A percentile compares a stretch with the other conserved stretches of the same genome.
Evolutionary conservation across 768 basidiomycete species (phyloP).

Genomic region (Tricholoma flavovirens): DNA sequence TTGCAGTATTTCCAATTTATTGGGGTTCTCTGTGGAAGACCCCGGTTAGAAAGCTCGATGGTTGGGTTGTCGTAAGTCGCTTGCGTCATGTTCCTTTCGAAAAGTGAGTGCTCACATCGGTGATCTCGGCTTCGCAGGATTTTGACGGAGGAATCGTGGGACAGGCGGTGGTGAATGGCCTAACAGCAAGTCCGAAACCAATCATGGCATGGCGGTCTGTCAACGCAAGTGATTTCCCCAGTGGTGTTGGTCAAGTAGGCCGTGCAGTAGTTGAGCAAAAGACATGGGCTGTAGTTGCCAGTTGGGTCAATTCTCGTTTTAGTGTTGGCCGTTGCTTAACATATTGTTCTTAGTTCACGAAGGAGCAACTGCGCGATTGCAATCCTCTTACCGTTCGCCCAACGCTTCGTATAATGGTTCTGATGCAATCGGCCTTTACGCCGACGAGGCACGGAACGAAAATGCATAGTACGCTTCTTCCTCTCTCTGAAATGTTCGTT

Average conservation of each 20-base stretch:
- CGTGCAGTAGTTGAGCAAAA: slow-evolving; percentile 40
- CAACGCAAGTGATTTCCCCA: slow-evolving; percentile 34
- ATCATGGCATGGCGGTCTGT: slow-evolving; percentile 31
- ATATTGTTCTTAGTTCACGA: slow-evolving; percentile 30
- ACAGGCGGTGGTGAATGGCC: slow-evolving; percentile 30
- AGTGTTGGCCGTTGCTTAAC: not conserved
- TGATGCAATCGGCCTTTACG: slow-evolving; percentile 43
- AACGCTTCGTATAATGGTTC: slow-evolving; percentile 43
- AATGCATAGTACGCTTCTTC: slow-evolving; percentile 46
- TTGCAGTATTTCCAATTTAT: slow-evolving; percentile 18
- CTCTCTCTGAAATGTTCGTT: slow-evolving; percentile 1
- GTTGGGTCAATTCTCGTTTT: slow-evolving; percentile 26
- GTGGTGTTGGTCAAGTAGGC: slow-evolving; percentile 35
- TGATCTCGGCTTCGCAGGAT: slow-evolving; percentile 31
- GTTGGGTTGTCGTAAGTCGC: slow-evolving; percentile 19
- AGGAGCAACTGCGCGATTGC: slow-evolving; percentile 31
- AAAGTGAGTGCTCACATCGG: not conserved
- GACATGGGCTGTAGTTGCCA: slow-evolving; percentile 46
- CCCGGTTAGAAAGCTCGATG: slow-evolving; percentile 13
- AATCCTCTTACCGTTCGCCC: slow-evolving; percentile 29
- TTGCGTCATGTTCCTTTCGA: not conserved
- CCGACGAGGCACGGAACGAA: slow-evolving; percentile 51
- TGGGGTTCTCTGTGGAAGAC: slow-evolving; percentile 21
- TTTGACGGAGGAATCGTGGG: slow-evolving; percentile 51
- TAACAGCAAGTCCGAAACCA: slow-evolving; percentile 22